phyloP scores from a whole-genome alignment of 139 green algal genomes.

The Closterium sp. region DNA sequence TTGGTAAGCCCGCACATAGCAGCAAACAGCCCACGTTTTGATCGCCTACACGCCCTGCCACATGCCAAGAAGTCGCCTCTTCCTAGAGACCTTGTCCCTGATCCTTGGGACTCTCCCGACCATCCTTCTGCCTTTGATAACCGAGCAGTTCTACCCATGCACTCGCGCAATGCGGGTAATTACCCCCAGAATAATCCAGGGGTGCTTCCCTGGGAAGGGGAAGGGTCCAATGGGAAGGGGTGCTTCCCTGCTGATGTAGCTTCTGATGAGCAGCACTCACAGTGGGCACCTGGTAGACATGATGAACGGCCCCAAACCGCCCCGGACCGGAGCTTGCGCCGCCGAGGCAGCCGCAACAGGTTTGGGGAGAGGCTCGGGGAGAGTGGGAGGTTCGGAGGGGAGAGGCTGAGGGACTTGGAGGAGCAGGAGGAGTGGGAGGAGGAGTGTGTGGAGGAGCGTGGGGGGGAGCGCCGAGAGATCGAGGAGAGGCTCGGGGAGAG shows the following conservation, averaged over 20 bases:
- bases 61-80: neutral
- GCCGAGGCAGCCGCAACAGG: neutral
- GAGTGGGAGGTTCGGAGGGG: neutral
- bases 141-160: no score
- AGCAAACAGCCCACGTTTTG: neutral
- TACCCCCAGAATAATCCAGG: no score
- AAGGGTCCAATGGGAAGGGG: no score
- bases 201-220: no score
- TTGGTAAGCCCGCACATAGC: neutral
- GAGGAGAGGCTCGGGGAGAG: neutral
- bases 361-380: no score
- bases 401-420: neutral
- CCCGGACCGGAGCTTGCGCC: neutral
- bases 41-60: neutral
- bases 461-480: no score
- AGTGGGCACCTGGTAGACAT: no score
- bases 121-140: no score
- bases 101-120: neutral
- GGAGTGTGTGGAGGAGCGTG: neutral
- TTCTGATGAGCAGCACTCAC: no score
- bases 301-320: neutral
- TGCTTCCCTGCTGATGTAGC: neutral
- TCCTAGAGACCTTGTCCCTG: neutral
- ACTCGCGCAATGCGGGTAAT: no score
- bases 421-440: neutral